Conservation (phyloP, 371 early-diverging fungal genomes). For the Mucor piriformis region DNA sequence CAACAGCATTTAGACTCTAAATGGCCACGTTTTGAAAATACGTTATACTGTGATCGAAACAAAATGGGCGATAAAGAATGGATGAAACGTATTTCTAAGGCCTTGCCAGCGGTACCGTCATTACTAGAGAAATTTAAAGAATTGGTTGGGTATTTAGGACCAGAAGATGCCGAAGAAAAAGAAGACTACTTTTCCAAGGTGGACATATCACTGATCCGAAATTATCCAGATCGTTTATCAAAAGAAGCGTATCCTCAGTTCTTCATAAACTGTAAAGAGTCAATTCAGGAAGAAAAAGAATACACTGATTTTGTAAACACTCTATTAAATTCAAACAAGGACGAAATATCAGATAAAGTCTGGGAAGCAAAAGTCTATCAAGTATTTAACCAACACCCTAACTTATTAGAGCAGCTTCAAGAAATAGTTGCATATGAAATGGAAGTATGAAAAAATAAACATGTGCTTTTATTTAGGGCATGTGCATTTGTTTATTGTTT, state of each 20-base stretch:
- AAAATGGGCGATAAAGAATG: conserved; percentile 42
- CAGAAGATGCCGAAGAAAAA: conserved; percentile 21
- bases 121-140: conserved; percentile 44
- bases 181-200: conserved; percentile 43
- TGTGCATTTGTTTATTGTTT: neutral
- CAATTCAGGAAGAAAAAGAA: conserved; percentile 18
- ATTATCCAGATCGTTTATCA: conserved; percentile 41
- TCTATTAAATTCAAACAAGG: conserved; percentile 11
- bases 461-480: neutral
- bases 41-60: conserved; percentile 31
- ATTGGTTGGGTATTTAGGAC: conserved; percentile 40
- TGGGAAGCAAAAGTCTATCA: conserved; percentile 52
- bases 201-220: conserved; percentile 46
- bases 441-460: conserved; percentile 24
- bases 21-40: conserved; percentile 45
- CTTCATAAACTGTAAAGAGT: conserved; percentile 46
- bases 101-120: conserved; percentile 26
- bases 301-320: conserved; percentile 22
- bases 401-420: conserved; percentile 56
- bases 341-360: conserved; percentile 35
- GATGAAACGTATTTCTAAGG: conserved; percentile 37
- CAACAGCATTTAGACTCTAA: conserved; percentile 26
- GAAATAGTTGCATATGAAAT: conserved; percentile 63
- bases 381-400: conserved; percentile 43
- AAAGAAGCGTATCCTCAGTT: conserved; percentile 59